Conservation (phyloP, 176 grass and related monocot species). For the Triticum aestivum region DNA sequence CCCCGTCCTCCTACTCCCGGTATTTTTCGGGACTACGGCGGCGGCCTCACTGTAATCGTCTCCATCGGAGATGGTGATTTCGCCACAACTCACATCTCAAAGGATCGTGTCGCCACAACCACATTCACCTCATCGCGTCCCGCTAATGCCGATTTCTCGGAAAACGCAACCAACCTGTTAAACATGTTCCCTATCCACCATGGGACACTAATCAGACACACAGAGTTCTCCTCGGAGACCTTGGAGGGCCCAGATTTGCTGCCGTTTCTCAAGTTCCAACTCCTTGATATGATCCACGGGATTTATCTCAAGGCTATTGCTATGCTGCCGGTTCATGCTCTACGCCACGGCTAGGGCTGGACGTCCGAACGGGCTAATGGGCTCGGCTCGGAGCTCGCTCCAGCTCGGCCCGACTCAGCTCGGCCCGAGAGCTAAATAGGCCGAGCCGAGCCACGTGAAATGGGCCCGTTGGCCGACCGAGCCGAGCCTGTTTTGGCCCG, state of each 20-base stretch:
- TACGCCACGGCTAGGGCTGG: not conserved
- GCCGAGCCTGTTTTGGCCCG: too few species aligned
- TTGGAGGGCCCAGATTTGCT: not conserved
- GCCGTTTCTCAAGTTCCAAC: not conserved
- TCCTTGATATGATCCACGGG: not conserved
- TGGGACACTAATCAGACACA: not conserved
- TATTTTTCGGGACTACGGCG: not conserved
- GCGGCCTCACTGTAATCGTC: not conserved
- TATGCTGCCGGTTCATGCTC: not conserved
- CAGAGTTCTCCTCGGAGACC: not conserved
- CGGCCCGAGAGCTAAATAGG: too few species aligned
- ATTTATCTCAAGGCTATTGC: not conserved
- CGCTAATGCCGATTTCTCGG: not conserved
- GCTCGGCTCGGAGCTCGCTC: too few species aligned
- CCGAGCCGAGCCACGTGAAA: too few species aligned
- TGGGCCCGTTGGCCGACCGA: too few species aligned
- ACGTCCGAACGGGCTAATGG: too few species aligned
- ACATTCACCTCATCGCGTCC: not conserved
- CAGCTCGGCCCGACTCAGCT: too few species aligned
- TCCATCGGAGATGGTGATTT: not conserved
- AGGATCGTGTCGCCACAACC: not conserved
- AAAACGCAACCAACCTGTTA: not conserved
- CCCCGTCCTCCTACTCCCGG: not conserved
- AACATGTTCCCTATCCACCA: not conserved
- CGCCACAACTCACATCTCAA: not conserved